Evolutionary conservation across 495 filamentous ascomycete species (phyloP), one percentile per base, ranked within the genome.

Genomic region (Xylaria cubensis): DNA sequence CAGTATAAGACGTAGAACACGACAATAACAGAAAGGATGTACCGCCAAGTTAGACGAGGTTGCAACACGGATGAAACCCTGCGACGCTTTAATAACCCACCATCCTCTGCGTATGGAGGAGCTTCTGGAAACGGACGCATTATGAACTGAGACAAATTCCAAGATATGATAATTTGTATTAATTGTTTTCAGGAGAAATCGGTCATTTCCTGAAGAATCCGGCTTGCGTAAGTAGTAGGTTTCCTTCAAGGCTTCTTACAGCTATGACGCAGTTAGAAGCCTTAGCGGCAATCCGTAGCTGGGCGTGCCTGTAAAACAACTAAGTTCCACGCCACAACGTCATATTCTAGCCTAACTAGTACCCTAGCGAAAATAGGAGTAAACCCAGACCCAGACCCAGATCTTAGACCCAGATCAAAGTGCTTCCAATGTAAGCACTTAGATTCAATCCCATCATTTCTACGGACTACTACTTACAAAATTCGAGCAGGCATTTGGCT

Each of bases 1-100:
- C 82, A 86, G 74, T 82, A 82, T 51, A 80, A n/a, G 29, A 81
- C 51, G 63, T 84, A 83, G 21, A 70, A 21, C 0, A 64, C 73
- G 32, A 72, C 72, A 13, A 74, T 21, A 1, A 73, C 67, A 32
- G 72, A 67, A 29, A 77, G 32, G 32, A 80, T 21, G 64, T 78
- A 81, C 70, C 76, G 76, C 80, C 79, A 76, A 72, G 81, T 44
- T 9, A 74, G 67, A 64, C 71, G 48, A 13, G 73, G 67, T 29
- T 69, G 69, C 34, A 71, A 64, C 19, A 64, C 34, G 48, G 46
- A 39, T 8, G 58, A 64, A 21, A 65, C 42, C 50, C 65, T 73
- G 10, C 59, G 58, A 53, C 59, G 58, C 42, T 50, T 42, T 41
- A 26, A 44, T 15, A 39, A 32, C 19, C n/a, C n/a, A n/a, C 53